Conservation (phyloP, 129 eudicot genomes). For the Chrysanthemum seticuspe region DNA sequence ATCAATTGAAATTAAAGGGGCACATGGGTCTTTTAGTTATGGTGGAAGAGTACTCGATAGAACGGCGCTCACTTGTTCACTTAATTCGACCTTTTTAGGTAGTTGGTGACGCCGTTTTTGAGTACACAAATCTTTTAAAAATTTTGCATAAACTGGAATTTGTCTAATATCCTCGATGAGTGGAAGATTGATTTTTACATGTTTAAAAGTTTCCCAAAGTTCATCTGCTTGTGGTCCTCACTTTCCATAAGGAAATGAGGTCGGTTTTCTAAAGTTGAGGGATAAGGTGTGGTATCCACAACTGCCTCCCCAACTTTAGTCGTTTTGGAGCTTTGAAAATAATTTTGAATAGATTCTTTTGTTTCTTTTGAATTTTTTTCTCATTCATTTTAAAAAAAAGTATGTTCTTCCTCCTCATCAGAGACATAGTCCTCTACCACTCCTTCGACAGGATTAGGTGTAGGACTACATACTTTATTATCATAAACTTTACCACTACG, state of each 20-base stretch:
- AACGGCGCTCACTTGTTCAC: neutral
- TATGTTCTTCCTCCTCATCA: neutral
- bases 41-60: conserved; percentile 3
- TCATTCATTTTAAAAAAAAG: neutral
- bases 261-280: too few species aligned
- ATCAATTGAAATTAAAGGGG: neutral
- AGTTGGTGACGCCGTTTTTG: neutral
- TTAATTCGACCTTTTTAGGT: neutral
- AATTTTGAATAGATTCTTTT: neutral
- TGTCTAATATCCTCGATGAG: neutral
- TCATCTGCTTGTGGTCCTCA: neutral
- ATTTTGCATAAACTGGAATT: neutral
- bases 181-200: neutral
- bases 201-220: neutral
- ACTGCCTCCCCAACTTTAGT: neutral
- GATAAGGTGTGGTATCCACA: neutral
- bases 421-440: neutral
- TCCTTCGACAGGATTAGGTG: neutral
- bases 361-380: neutral
- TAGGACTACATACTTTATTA: neutral
- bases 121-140: neutral
- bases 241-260: neutral
- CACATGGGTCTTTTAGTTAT: neutral
- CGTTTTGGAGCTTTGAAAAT: neutral
- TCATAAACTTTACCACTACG: neutral